Base-by-base conservation (phyloP, 1,139 yeast genomes). In the Hansenula lynferdii region DNA sequence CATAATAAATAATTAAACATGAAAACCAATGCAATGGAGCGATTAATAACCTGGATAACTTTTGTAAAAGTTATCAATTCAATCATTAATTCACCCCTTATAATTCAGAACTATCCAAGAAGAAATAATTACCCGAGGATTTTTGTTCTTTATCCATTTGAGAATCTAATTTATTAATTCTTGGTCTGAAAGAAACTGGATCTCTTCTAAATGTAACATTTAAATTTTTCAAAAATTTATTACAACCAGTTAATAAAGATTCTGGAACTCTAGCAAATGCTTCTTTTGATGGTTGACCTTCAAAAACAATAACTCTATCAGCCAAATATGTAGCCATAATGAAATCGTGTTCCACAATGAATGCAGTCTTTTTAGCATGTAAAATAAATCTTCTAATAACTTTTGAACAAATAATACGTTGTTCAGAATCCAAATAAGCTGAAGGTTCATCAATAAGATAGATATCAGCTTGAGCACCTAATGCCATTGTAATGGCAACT, bases 251-350 rank as follows among this genome's bases (percentile, higher is more conserved):
- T 62, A 92, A 75, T 62, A 92, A 75, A 30, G 95, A 80, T 69
- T 92, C 96, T 36, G 97, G 97, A 36, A 85, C 62, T 60, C 80
- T 84, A 30, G 97, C 97, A 53, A 67, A 62, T 30, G 97, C 87
- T 50, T 82, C 73, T 60, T 76, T 75, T 18, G 97, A 87, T 40
- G 99, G 97, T 49, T 70, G 60, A 66, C 99, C 98, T 65, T 92
- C 98, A 60, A 90, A 94, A 42, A 92, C 97, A 75, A 92, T 92
- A 53, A 92, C 98, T 62, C 95, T 80, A 67, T 92, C 98, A 46
- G 99, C 98, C 72, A 92, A 77, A 64, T 92, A 92, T 21, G 98
- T 92, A 49, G 98, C 97, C 98, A 92, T 92, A 70, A 92, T 92
- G 77, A 92, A 92, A 80, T 92, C 99, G 81, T 92, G 99, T 82